These are phyloP conservation scores for Lactifluus echinatus DNA, from an alignment of 768 basidiomycete genomes.

Conservation along the genomic window DNA sequence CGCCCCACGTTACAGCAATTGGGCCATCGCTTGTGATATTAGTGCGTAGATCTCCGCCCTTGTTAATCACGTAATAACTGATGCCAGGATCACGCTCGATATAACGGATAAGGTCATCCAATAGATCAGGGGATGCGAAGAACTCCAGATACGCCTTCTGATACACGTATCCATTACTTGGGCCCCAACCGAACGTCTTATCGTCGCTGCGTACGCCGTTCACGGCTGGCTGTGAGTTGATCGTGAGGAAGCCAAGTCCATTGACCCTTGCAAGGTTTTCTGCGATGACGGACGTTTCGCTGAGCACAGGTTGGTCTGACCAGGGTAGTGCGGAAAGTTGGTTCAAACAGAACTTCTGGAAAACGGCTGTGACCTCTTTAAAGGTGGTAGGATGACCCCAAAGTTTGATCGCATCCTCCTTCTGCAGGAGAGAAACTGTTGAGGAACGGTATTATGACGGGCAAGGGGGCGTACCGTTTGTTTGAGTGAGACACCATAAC, in stretches of 20 bases:
- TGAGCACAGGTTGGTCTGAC: constrained; percentile 84
- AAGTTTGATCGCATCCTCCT: constrained; percentile 75
- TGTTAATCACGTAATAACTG: constrained; percentile 98
- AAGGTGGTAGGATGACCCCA: constrained; percentile 77
- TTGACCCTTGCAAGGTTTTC: constrained; percentile 78
- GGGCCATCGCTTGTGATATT: constrained; percentile 94
- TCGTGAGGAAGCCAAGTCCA: constrained; percentile 86
- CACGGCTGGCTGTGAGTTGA: constrained; percentile 95
- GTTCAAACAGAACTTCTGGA: constrained; percentile 73
- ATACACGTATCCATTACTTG: constrained; percentile 87
- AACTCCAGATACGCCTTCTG: constrained; percentile 98
- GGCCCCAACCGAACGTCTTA: constrained; percentile 87
- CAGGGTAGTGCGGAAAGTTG: constrained; percentile 79
- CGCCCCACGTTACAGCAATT: constrained; percentile 98
- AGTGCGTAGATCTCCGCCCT: constrained; percentile 86
- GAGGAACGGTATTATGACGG: neutral
- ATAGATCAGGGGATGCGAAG: constrained; percentile 72
- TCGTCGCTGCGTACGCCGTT: constrained; percentile 83
- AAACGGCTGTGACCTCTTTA: constrained; percentile 62
- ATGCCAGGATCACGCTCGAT: constrained; percentile 84
- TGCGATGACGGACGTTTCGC: constrained; percentile 77
- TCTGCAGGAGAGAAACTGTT: constrained; percentile 35
- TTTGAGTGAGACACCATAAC: constrained; percentile 89
- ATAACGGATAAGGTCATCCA: constrained; percentile 62
- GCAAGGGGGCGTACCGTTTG: constrained; percentile 51